Evolutionary conservation across 2,329 filamentous ascomycete genomes (phyloP).

Genomic region (Colletotrichum magnum): DNA sequence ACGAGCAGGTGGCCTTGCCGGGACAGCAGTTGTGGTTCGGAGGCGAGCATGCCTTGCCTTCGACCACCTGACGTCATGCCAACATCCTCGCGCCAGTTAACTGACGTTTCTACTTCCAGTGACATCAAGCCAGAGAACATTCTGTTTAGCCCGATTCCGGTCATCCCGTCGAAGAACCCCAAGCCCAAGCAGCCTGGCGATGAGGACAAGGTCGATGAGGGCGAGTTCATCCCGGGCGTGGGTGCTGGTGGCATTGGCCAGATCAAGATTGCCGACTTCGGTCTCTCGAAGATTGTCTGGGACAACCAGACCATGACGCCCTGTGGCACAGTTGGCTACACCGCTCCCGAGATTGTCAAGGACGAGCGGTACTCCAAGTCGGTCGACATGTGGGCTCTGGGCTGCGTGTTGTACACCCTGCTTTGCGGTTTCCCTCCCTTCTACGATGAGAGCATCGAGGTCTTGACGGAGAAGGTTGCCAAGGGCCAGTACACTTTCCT

Average conservation of each 20-base stretch:
- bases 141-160: constrained; percentile 88
- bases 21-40: neutral
- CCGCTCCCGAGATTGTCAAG: constrained; percentile 98
- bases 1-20: neutral
- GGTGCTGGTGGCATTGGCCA: constrained; percentile 92
- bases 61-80: constrained; percentile 48
- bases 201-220: constrained; percentile 97
- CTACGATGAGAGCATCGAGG: constrained; percentile 97
- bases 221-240: constrained; percentile 86
- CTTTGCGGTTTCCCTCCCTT: constrained; percentile 98
- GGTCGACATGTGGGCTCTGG: constrained; percentile 99
- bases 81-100: constrained; percentile 5
- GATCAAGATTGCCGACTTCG: constrained; percentile 99
- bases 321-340: constrained; percentile 98
- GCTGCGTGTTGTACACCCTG: constrained; percentile 95
- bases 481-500: constrained; percentile 97
- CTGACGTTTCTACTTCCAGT: constrained; percentile 60
- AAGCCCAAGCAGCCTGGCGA: constrained; percentile 89
- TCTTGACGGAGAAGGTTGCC: constrained; percentile 97
- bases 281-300: constrained; percentile 98
- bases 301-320: constrained; percentile 98
- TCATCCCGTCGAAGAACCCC: constrained; percentile 83
- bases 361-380: constrained; percentile 99
- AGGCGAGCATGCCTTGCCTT: neutral
- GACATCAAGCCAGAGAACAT: constrained; percentile 99